Evolutionary conservation across 352 stramenopile species (phyloP), one percentile per base, ranked within the genome.

Genomic region (Pythium rishiriense): DNA sequence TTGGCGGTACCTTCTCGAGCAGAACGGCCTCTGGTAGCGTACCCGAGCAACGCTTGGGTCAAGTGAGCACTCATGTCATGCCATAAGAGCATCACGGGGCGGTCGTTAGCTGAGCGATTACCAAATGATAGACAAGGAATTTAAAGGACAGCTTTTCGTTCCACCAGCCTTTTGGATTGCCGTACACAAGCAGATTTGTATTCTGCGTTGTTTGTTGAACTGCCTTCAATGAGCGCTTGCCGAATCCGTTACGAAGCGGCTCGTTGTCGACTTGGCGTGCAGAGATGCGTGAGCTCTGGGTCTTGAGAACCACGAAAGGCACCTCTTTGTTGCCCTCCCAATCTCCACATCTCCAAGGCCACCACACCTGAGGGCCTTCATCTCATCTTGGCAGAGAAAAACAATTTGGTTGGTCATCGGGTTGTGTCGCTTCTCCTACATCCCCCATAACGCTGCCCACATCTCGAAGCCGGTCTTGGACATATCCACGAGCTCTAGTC

Each of bases 131-230:
- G 7, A 15, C 17, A 19, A 62, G 53, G 28, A 68, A 68, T 14
- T 19, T 14, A 3, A 62, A 12, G 1, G 52, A 62, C 4, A 68
- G 35, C 7, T 45, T 14, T 19, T 62, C 61, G n/a, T 68, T 62
- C 61, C 61, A 58, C 61, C 61, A 68, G 15, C 28, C 61, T 26
- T 47, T 62, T 19, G 61, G 61, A 49, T 62, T 62, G 9, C 43
- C 61, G n/a, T 50, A 53, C 12, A 62, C 31, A 14, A 28, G 11
- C 0, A 68, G n/a, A 31, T 45, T 43, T 5, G 19, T 45, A 8
- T 26, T 21, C 21, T 41, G 26, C 21, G 22, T 48, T 3, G 42
- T 25, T 24, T 35, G 25, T 9, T 41, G 28, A 5, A 67, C 43
- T 5, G 4, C 21, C n/a, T 49, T 48, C 49, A 29, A 61, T n/a